Conservation (phyloP, 140 eudicot genomes). For the Oenanthe javanica region DNA sequence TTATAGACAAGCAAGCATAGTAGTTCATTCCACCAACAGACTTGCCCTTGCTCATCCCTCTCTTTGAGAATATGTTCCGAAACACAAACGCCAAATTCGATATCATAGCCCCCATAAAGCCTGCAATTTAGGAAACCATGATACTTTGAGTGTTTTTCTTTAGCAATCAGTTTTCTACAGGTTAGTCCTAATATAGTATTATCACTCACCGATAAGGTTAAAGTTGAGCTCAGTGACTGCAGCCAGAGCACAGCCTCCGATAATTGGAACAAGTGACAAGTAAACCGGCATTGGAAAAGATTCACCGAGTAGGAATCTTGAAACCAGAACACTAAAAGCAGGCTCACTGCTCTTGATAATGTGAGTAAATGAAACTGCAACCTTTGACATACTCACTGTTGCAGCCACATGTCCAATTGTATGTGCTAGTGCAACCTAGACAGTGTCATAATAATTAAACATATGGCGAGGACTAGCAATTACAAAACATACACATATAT, state of each 20-base stretch:
- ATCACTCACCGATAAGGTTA: conserved; percentile 25
- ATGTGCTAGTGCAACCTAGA: conserved; percentile 42
- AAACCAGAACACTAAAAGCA: conserved; percentile 41
- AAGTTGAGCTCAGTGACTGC: conserved; percentile 44
- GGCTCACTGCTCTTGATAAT: conserved; percentile 43
- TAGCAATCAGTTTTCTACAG: not conserved
- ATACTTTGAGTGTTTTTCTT: not conserved
- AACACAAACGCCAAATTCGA: conserved; percentile 65
- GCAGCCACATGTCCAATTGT: conserved; percentile 64
- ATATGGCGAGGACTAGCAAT: not conserved
- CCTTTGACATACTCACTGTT: conserved; percentile 48
- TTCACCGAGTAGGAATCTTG: conserved; percentile 33
- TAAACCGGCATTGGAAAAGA: conserved; percentile 29
- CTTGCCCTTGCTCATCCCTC: conserved; percentile 54
- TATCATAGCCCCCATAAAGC: conserved; percentile 63
- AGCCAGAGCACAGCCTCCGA: conserved; percentile 41
- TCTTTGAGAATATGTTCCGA: conserved; percentile 54
- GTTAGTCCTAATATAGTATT: not conserved
- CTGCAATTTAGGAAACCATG: conserved; percentile 13
- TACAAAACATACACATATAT: not conserved
- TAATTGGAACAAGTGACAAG: conserved; percentile 34
- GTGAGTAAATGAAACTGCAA: conserved; percentile 43
- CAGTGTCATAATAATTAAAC: not conserved
- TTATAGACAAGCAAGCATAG: conserved; percentile 36
- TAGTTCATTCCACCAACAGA: conserved; percentile 61